Percentiles rank a stretch among this genome's conserved stretches.
These are phyloP conservation scores for Grifola frondosa DNA, from an alignment of 1,284 basidiomycete genomes.

Conservation along the genomic window DNA sequence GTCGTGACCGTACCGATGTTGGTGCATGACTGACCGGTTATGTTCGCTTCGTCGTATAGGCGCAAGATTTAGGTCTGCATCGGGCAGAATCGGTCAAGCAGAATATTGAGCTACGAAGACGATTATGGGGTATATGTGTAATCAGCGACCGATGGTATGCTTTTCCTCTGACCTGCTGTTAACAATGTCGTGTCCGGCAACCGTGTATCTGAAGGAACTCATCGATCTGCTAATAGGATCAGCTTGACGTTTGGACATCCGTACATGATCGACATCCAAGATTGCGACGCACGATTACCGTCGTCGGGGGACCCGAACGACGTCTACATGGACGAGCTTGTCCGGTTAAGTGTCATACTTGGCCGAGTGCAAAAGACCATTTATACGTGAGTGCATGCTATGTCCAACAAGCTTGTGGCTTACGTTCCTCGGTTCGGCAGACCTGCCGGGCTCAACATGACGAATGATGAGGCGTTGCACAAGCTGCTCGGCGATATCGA, in stretches of 20 bases:
- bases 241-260: constrained; percentile 83
- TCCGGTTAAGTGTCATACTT: constrained; percentile 83
- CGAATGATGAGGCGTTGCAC: constrained; percentile 77
- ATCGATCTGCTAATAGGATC: constrained; percentile 46
- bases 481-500: constrained; percentile 74
- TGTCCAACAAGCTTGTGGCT: constrained; percentile 9
- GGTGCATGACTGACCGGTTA: constrained; percentile 6
- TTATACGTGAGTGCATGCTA: constrained; percentile 59
- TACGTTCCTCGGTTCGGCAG: constrained; percentile 39
- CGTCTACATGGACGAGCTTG: constrained; percentile 81
- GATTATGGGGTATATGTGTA: constrained; percentile 89
- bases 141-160: constrained; percentile 88
- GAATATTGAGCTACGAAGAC: constrained; percentile 77
- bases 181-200: not conserved
- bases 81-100: constrained; percentile 80
- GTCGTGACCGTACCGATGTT: constrained; percentile 1
- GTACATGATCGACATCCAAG: constrained; percentile 88
- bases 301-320: constrained; percentile 72
- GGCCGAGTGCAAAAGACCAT: constrained; percentile 90
- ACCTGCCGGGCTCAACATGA: constrained; percentile 80
- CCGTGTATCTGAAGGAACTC: constrained; percentile 6
- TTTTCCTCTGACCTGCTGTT: constrained; percentile 4
- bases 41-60: constrained; percentile 44
- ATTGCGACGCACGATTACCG: constrained; percentile 89
- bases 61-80: constrained; percentile 91